Conservation (phyloP, 1,284 basidiomycete species). For the Hymenochaete sp. region DNA sequence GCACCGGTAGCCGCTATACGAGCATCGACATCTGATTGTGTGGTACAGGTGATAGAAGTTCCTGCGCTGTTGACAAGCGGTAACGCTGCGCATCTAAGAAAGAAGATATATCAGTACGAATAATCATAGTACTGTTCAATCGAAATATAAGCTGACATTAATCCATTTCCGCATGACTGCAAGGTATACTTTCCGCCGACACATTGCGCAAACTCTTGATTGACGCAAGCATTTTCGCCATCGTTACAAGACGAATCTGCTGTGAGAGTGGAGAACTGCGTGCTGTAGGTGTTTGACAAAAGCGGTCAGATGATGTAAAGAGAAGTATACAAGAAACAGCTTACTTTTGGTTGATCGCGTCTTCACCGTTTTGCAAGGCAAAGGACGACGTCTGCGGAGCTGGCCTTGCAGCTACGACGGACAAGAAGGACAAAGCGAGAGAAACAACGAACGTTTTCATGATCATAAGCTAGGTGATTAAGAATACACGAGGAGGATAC, state of each 20-base stretch:
- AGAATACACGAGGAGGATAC: slow-evolving; percentile 10
- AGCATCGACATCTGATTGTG: slow-evolving; percentile 30
- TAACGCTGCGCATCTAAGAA: slow-evolving; percentile 33
- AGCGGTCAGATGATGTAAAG: slow-evolving; percentile 12
- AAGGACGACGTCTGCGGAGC: slow-evolving; percentile 29
- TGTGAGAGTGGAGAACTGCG: slow-evolving; percentile 32
- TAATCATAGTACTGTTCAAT: slow-evolving; percentile 5
- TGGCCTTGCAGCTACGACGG: slow-evolving; percentile 34
- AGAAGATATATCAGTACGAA: background rate
- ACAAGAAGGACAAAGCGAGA: slow-evolving; percentile 20
- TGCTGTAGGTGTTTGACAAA: slow-evolving; percentile 27
- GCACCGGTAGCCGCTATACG: slow-evolving; percentile 37
- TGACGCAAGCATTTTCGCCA: slow-evolving; percentile 33
- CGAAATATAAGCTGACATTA: slow-evolving; percentile 30
- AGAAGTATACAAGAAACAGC: slow-evolving; percentile 19
- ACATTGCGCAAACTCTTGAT: slow-evolving; percentile 33
- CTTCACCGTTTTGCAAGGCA: slow-evolving; percentile 41
- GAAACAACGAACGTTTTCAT: slow-evolving; percentile 15
- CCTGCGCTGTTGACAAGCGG: slow-evolving; percentile 41
- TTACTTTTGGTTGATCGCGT: slow-evolving; percentile 46
- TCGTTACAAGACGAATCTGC: slow-evolving; percentile 29
- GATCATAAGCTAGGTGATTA: background rate
- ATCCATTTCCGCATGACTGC: slow-evolving; percentile 29
- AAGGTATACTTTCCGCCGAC: slow-evolving; percentile 30
- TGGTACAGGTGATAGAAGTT: slow-evolving; percentile 40